A percentile compares a stretch with the other conserved stretches of the same genome.
These are phyloP conservation scores for Adenanthera pavonina DNA, from an alignment of 306 rosid species.

Conservation along the genomic window DNA sequence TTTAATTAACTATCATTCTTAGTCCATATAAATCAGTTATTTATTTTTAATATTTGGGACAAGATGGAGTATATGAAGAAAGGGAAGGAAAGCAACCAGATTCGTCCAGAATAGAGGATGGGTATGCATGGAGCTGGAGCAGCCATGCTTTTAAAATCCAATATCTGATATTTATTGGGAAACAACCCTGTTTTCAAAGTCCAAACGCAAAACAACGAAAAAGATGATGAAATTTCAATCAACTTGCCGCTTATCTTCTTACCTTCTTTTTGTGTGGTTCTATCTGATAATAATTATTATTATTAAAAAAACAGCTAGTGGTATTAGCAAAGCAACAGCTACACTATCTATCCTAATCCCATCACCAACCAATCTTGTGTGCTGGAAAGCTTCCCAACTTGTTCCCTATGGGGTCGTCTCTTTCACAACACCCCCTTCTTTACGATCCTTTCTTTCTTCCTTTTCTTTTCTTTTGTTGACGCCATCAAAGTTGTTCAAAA, in stretches of 20 bases:
- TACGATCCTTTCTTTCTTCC: too few species aligned
- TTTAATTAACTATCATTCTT: too few species aligned
- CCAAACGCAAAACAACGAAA: slow-evolving; percentile 14
- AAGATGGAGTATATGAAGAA: too few species aligned
- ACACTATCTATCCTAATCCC: neutral
- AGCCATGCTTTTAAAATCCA: neutral
- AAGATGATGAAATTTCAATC: slow-evolving; percentile 31
- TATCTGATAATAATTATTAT: too few species aligned
- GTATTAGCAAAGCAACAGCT: slow-evolving; percentile 21
- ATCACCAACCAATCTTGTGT: slow-evolving; percentile 27
- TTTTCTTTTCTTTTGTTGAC: too few species aligned
- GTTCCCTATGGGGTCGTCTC: slow-evolving; percentile 23
- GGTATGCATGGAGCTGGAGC: slow-evolving; percentile 8
- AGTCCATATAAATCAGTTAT: too few species aligned
- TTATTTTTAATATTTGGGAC: too few species aligned
- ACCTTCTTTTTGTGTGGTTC: slow-evolving; percentile 33
- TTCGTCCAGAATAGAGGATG: too few species aligned
- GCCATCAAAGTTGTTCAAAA: too few species aligned
- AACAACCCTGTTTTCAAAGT: too few species aligned
- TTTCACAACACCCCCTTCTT: neutral
- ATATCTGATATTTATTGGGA: too few species aligned
- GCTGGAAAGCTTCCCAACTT: slow-evolving; percentile 51
- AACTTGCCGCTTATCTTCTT: slow-evolving; percentile 21
- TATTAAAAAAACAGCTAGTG: slow-evolving; percentile 32
- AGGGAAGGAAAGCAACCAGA: too few species aligned